Conservation (phyloP, 2,329 filamentous ascomycete species). For the Botrytis fragariae region DNA sequence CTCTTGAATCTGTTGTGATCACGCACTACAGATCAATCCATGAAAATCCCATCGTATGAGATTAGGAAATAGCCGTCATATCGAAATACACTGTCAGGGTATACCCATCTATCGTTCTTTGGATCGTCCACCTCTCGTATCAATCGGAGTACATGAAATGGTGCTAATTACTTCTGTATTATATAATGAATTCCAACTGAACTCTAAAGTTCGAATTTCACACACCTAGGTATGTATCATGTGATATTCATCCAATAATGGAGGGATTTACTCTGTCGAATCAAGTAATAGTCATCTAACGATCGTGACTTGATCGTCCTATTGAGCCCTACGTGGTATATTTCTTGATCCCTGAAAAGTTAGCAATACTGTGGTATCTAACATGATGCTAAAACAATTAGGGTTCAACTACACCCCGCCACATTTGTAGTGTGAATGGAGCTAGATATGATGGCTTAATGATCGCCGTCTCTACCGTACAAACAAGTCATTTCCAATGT, state of each 20-base stretch:
- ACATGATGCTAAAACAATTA: not conserved
- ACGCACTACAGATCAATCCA: not conserved
- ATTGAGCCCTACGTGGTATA: not conserved
- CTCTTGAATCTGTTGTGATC: not conserved
- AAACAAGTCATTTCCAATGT: no score
- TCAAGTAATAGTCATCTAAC: rapidly evolving
- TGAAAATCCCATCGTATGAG: not conserved
- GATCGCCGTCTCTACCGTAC: not conserved
- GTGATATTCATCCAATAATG: not conserved
- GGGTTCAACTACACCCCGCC: not conserved
- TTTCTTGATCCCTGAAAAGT: not conserved
- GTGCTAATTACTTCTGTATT: not conserved
- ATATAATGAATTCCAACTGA: not conserved
- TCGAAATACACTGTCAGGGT: not conserved
- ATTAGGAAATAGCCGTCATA: not conserved
- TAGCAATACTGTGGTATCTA: not conserved
- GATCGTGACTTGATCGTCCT: not conserved
- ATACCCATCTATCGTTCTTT: not conserved
- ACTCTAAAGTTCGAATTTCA: not conserved
- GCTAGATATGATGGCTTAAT: not conserved
- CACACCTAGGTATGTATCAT: no score
- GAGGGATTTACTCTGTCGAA: not conserved
- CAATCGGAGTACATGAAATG: not conserved
- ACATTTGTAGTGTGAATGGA: not conserved
- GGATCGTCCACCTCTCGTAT: not conserved